Evolutionary conservation across 2,329 filamentous ascomycete species (phyloP), one percentile per base, ranked within the genome.

Genomic region (Fusarium avenaceum): DNA sequence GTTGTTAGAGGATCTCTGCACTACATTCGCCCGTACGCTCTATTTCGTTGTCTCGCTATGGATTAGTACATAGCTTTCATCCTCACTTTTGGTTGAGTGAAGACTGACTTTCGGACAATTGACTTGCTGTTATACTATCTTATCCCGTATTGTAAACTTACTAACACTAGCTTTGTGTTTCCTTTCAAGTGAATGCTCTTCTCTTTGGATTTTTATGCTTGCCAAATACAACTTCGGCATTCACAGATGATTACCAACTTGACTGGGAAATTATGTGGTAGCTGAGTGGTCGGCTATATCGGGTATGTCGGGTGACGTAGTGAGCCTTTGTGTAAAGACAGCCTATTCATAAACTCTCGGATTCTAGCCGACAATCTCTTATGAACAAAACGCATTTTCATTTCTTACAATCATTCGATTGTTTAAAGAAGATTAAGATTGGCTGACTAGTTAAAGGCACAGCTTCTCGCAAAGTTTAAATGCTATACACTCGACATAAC

Each of bases 271-370:
- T 15, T 55, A n/a, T 39, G 17, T 8, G 13, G 9, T n/a, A 28
- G 9, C 7, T 64, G n/a, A 2, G 24, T 26, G 19, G 33, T 30
- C 54, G 65, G 64, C 17, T 64, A 57, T n/a, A 13, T 56, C 65
- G 65, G 65, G 22, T 67, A 61, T 13, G 6, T 26, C 65, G 65
- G 65, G 24, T 14, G 14, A 33, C 7, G 20, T 42, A 33, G 33
- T 7, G 19, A 33, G 7, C 4, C n/a, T 33, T 7, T 32, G 55
- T 44, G 19, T 20, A 11, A 28, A 19, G 33, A 11, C n/a, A 24
- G 30, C 20, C 3, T 47, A 9, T 14, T 38, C 5, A 30, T 32
- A 50, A n/a, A 15, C 19, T 49, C 33, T 68, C 48, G 58, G 63
- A 9, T 44, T 22, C 15, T 53, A 13, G 5, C 43, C 57, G 63